Base-by-base conservation (phyloP, 805 yeast genomes). In the Lachancea fermentati region DNA sequence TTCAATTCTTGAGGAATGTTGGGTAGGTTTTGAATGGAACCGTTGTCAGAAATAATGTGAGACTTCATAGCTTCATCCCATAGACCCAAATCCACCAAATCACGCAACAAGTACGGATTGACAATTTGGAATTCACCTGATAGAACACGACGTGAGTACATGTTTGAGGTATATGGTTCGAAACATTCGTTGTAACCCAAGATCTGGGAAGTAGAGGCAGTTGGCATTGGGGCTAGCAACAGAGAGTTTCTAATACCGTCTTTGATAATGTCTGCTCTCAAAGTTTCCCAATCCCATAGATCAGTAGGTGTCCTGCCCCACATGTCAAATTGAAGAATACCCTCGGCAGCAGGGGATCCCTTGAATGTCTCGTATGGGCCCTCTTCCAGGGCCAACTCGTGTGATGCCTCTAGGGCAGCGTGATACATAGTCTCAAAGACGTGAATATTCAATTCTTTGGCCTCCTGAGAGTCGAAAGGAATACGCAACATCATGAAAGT, bases 151-250 rank as follows among this genome's bases (percentile, higher is more conserved):
- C 97, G 78, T 33, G 85, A 78, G 65, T 88, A 91, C 55, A 91
- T 79, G 66, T 91, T 91, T 15, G 96, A 87, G 5, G 98, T 89
- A 61, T 80, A 79, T 9, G 98, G 97, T 64, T 91, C 98, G 62
- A 91, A 91, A 65, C 97, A 89, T 67, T 91, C 97, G 53, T 80
- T 89, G 69, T 76, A 86, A 30, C 97, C 97, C 38, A 91, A 70
- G 37, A 91, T 89, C 68, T 88, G 97, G 3, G 97, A 91, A 2
- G 97, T 91, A 1, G 97, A 87, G 2, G 97, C 97, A 13, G 97
- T 91, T 32, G 97, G 97, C 97, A 91, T 91, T 39, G 96, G 93
- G 1, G 94, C 97, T 25, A 89, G 85, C 13, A 89, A 62, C 42
- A 91, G 66, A 4, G 97, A 91, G 68, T 91, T 91, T 57, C 97